Conservation (phyloP, 1,284 basidiomycete genomes). For the Rhodotorula glutinis region DNA sequence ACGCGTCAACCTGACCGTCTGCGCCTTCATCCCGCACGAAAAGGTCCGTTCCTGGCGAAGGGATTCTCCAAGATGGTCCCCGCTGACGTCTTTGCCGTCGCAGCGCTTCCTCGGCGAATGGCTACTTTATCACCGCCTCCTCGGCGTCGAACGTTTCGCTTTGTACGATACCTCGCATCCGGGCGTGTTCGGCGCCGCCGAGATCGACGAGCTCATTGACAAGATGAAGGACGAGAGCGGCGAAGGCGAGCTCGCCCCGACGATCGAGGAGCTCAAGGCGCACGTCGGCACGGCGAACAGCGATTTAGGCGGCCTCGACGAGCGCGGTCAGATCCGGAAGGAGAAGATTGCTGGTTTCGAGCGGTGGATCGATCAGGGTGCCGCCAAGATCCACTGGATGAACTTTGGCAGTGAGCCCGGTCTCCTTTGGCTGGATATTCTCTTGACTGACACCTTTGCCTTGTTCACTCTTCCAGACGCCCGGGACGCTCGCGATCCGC, state of each 20-base stretch:
- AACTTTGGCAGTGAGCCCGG: conserved; percentile 27
- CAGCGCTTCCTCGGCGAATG: conserved; percentile 33
- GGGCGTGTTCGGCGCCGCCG: conserved; percentile 28
- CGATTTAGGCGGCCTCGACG: conserved; percentile 19
- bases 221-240: conserved; percentile 18
- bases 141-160: conserved; percentile 32
- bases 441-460: background rate
- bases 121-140: conserved; percentile 29
- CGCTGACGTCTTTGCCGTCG: background rate
- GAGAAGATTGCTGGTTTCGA: conserved; percentile 31
- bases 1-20: conserved; percentile 29
- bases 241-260: conserved; percentile 24
- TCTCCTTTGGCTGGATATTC: background rate
- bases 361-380: conserved; percentile 29
- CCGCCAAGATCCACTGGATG: conserved; percentile 26
- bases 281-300: conserved; percentile 11
- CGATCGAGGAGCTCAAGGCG: conserved; percentile 32
- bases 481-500: conserved; percentile 10
- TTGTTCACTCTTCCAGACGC: conserved; percentile 4
- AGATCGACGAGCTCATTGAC: conserved; percentile 30
- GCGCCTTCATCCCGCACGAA: conserved; percentile 31
- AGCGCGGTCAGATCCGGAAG: conserved; percentile 17
- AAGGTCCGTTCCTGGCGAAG: too few relatives aligned
- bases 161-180: conserved; percentile 31
- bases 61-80: too few relatives aligned